phyloP scores from a whole-genome alignment of 768 basidiomycete species.

The Hygrophoropsis aurantiaca region DNA sequence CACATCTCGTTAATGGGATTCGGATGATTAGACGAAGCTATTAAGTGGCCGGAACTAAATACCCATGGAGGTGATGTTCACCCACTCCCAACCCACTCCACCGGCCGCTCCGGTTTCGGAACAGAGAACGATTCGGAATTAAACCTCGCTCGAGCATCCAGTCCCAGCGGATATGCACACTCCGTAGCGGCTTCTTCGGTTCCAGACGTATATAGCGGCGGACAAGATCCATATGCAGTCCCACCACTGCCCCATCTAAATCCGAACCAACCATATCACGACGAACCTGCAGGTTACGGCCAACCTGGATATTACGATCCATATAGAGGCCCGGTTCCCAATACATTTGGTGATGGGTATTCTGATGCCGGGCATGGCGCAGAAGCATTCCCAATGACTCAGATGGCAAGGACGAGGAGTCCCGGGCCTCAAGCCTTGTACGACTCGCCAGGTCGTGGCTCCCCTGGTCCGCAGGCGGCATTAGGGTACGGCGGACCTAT shows the following conservation, averaged over 20 bases:
- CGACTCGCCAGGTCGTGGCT: slow-evolving; percentile 31
- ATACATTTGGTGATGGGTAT: slow-evolving; percentile 50
- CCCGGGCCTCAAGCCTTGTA: slow-evolving; percentile 45
- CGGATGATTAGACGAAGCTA: slow-evolving; percentile 62
- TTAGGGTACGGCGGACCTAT: slow-evolving; percentile 29
- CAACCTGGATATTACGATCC: slow-evolving; percentile 70
- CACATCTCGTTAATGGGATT: slow-evolving; percentile 2
- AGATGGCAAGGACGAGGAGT: slow-evolving; percentile 44
- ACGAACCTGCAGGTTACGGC: slow-evolving; percentile 54
- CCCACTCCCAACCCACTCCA: slow-evolving; percentile 66
- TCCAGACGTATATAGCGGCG: slow-evolving; percentile 36
- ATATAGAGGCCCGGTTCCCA: slow-evolving; percentile 74
- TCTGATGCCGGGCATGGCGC: slow-evolving; percentile 31
- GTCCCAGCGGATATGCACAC: slow-evolving; percentile 45
- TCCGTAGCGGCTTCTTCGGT: slow-evolving; percentile 46
- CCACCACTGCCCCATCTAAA: slow-evolving; percentile 82
- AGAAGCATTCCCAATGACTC: slow-evolving; percentile 78
- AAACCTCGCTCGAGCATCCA: slow-evolving; percentile 53
- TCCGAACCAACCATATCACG: slow-evolving; percentile 73
- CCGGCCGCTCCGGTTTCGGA: slow-evolving; percentile 68
- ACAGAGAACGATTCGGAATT: slow-evolving; percentile 60
- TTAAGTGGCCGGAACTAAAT: slow-evolving; percentile 91
- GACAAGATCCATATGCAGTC: slow-evolving; percentile 75
- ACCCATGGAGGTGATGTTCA: slow-evolving; percentile 56
- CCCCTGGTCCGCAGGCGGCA: slow-evolving; percentile 45